Conservation (phyloP, 73 alveolate species). For the Paramecium primaurelia region DNA sequence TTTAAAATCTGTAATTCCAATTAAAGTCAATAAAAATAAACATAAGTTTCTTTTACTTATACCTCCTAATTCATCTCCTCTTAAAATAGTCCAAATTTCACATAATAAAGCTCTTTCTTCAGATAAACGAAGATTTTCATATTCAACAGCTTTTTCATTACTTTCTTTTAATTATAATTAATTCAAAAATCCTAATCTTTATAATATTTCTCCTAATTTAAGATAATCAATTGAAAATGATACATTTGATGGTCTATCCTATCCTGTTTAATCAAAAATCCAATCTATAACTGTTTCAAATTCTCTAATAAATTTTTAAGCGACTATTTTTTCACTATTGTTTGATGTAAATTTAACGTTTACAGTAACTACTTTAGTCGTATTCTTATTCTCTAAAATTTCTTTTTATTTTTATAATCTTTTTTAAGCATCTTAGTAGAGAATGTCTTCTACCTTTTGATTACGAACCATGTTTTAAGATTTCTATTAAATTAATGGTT, state of each 20-base stretch:
- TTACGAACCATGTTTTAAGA: conserved; percentile 47
- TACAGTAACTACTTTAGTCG: conserved; percentile 32
- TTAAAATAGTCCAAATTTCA: conserved; percentile 51
- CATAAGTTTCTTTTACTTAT: conserved; percentile 56
- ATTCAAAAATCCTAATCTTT: conserved; percentile 44
- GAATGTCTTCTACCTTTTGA: conserved; percentile 49
- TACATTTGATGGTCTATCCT: conserved; percentile 39
- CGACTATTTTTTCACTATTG: conserved; percentile 50
- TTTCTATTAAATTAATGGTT: conserved; percentile 51
- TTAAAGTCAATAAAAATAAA: conserved; percentile 28
- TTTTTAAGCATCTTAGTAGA: conserved; percentile 49
- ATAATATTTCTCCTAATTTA: conserved; percentile 59
- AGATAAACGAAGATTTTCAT: neutral
- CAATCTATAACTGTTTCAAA: conserved; percentile 55
- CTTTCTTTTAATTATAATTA: neutral
- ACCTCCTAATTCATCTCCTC: conserved; percentile 67
- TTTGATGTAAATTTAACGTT: conserved; percentile 51
- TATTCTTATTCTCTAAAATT: neutral
- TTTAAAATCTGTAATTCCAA: conserved; percentile 55
- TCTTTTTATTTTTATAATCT: conserved; percentile 35
- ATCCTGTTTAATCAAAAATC: conserved; percentile 52
- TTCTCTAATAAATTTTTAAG: conserved; percentile 54
- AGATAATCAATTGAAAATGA: conserved; percentile 49
- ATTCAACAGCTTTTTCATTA: conserved; percentile 42
- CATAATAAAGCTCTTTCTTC: conserved; percentile 56